These are phyloP conservation scores for Rosa multiflora DNA, from an alignment of 306 rosid species.

Conservation along the genomic window DNA sequence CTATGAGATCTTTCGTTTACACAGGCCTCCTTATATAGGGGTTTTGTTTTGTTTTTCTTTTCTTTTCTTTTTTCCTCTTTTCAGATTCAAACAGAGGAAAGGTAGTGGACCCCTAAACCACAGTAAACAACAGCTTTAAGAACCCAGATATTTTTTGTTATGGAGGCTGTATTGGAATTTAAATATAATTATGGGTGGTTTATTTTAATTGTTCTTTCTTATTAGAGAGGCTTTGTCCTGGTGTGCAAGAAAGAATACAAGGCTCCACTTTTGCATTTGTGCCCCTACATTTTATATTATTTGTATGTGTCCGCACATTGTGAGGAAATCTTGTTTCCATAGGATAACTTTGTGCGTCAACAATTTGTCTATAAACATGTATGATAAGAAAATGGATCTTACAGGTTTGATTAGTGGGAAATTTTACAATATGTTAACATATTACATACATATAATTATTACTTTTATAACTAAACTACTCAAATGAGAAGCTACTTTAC, in stretches of 20 bases:
- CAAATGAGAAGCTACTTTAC: too few relatives aligned
- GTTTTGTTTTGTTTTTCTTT: background rate
- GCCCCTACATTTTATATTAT: background rate
- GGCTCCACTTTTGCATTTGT: background rate
- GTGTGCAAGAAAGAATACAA: constrained; percentile 8
- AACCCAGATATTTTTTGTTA: background rate
- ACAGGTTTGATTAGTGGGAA: too few relatives aligned
- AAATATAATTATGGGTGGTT: background rate
- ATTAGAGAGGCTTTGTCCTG: background rate
- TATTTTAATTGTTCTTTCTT: background rate
- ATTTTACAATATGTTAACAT: too few relatives aligned
- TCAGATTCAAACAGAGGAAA: constrained; percentile 46
- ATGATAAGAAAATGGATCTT: too few relatives aligned
- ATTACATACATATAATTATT: too few relatives aligned
- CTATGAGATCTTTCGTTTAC: constrained; percentile 35
- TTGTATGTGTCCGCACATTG: background rate
- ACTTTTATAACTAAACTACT: too few relatives aligned
- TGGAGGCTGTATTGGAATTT: background rate
- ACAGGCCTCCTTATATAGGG: constrained; percentile 46
- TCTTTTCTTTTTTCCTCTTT: background rate
- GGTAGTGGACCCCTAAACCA: constrained; percentile 39
- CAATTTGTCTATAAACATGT: too few relatives aligned
- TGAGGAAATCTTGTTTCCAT: background rate
- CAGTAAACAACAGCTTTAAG: constrained; percentile 22
- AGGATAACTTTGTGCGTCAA: background rate